These are phyloP conservation scores for Raffaelea ambrosiae DNA, from an alignment of 2,329 filamentous ascomycete species.

Conservation along the genomic window DNA sequence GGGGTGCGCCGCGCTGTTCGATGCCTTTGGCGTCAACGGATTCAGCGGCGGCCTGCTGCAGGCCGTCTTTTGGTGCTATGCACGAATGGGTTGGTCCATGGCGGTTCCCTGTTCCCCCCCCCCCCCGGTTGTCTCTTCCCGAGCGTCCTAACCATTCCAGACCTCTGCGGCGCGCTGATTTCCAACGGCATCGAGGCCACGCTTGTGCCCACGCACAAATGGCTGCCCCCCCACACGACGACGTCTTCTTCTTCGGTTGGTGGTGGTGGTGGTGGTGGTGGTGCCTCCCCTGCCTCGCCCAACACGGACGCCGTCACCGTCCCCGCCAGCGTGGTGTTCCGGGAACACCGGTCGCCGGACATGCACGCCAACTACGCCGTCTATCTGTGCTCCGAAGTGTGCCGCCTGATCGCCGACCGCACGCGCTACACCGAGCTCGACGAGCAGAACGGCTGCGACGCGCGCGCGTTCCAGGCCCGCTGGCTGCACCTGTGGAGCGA, in stretches of 20 bases:
- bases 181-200: constrained; percentile 43
- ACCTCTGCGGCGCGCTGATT: constrained; percentile 48
- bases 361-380: constrained; percentile 53
- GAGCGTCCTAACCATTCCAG: constrained; percentile 13
- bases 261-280: no score
- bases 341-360: constrained; percentile 29
- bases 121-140: neutral
- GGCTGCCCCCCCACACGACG: constrained; percentile 34
- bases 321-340: no score
- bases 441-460: constrained; percentile 32
- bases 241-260: no score
- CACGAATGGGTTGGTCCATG: constrained; percentile 38
- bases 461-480: constrained; percentile 28
- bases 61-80: constrained; percentile 52
- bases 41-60: constrained; percentile 43
- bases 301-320: no score
- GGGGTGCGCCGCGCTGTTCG: constrained; percentile 47
- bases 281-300: no score
- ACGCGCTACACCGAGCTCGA: constrained; percentile 39
- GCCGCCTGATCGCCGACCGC: constrained; percentile 39
- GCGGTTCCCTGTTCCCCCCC: neutral
- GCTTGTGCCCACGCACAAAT: constrained; percentile 39
- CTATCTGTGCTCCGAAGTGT: constrained; percentile 43
- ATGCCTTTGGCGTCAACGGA: constrained; percentile 43
- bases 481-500: constrained; percentile 42